Evolutionary conservation across 306 rosid genomes (phyloP).

Genomic region (Rosa lucieae): DNA sequence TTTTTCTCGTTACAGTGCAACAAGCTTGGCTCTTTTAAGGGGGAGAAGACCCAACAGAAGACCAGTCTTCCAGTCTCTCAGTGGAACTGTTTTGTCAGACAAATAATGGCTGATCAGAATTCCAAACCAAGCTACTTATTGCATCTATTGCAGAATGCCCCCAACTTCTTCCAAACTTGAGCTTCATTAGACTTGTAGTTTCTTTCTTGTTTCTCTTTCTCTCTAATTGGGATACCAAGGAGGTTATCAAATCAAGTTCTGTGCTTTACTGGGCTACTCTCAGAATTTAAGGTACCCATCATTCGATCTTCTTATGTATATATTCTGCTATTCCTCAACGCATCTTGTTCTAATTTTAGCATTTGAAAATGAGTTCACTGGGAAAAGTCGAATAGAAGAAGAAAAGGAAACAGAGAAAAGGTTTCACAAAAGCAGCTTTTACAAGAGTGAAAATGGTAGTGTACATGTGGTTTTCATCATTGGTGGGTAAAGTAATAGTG

Average conservation of each 20-base stretch:
- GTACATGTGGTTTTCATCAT: slow-evolving; percentile 12
- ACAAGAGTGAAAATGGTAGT: slow-evolving; percentile 14
- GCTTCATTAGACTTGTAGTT: neutral
- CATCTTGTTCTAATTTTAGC: neutral
- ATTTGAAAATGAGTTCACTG: slow-evolving; percentile 10
- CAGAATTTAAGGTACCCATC: slow-evolving; percentile 29
- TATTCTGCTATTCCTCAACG: neutral
- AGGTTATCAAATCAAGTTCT: slow-evolving; percentile 19
- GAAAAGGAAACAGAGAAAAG: neutral
- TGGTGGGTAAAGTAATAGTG: slow-evolving; percentile 2
- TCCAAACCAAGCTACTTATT: slow-evolving; percentile 15
- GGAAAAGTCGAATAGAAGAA: neutral
- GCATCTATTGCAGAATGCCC: slow-evolving; percentile 8
- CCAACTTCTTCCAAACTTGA: neutral
- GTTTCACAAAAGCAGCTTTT: slow-evolving; percentile 13
- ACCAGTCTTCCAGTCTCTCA: slow-evolving; percentile 5
- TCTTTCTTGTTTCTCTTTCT: slow-evolving; percentile 4
- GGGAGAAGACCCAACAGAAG: slow-evolving; percentile 9
- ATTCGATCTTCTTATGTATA: neutral
- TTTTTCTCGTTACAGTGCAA: slow-evolving; percentile 5
- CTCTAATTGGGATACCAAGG: neutral
- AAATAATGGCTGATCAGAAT: slow-evolving; percentile 17
- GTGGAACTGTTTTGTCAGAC: slow-evolving; percentile 23
- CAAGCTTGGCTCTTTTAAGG: slow-evolving; percentile 17
- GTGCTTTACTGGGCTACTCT: slow-evolving; percentile 23